Conservation (phyloP, 371 early-diverging fungal genomes). For the Mortierella sp. region DNA sequence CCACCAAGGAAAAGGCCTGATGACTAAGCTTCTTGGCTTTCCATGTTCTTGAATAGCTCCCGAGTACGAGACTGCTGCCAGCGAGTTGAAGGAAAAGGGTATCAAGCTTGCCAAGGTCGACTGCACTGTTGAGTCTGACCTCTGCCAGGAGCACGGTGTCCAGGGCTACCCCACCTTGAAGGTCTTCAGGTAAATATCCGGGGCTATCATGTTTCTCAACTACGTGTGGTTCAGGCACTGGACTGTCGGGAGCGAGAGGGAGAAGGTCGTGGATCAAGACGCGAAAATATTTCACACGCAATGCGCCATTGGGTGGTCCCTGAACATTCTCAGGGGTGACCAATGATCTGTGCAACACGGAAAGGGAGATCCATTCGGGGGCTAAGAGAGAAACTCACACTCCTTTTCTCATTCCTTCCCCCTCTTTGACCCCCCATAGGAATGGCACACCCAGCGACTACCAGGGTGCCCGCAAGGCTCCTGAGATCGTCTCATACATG, state of each 20-base stretch:
- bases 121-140: slow-evolving; percentile 86
- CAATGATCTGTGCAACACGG: too few species aligned
- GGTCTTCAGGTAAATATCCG: slow-evolving; percentile 69
- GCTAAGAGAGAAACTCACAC: too few species aligned
- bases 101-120: slow-evolving; percentile 94
- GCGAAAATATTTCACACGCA: background rate
- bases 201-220: background rate
- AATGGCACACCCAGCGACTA: slow-evolving; percentile 78
- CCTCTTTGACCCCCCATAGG: slow-evolving; percentile 27
- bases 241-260: background rate
- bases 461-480: slow-evolving; percentile 85
- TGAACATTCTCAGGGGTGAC: too few species aligned
- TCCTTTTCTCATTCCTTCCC: background rate
- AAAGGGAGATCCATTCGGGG: too few species aligned
- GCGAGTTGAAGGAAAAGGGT: slow-evolving; percentile 72
- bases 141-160: slow-evolving; percentile 85
- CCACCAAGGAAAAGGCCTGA: background rate
- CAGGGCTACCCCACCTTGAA: slow-evolving; percentile 96
- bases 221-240: too few species aligned
- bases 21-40: background rate
- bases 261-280: too few species aligned
- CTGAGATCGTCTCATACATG: slow-evolving; percentile 90
- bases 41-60: slow-evolving; percentile 74
- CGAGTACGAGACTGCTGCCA: slow-evolving; percentile 92
- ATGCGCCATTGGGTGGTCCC: too few species aligned